Evolutionary conservation across 805 yeast species (phyloP).

Genomic region (Lipomyces japonicus): DNA sequence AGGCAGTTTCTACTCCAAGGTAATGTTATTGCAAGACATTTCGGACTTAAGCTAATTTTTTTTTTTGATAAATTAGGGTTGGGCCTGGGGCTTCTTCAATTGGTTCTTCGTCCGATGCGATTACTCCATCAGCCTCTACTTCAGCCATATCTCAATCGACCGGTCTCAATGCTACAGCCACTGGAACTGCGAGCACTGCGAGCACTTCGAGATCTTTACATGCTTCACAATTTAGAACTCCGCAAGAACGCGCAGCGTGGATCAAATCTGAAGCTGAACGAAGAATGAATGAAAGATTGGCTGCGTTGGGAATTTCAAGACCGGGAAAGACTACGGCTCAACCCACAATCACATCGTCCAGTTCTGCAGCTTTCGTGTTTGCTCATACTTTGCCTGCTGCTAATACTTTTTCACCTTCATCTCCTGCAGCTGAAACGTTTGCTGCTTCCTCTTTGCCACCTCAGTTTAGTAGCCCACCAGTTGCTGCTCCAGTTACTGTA

Average conservation of each 20-base stretch:
- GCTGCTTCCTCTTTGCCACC: constrained; percentile 15
- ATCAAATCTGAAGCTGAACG: constrained; percentile 77
- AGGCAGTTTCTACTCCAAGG: not conserved
- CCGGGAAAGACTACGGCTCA: constrained; percentile 17
- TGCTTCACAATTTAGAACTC: constrained; percentile 39
- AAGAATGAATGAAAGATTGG: constrained; percentile 80
- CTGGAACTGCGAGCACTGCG: constrained; percentile 28
- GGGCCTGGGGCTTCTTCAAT: constrained; percentile 2
- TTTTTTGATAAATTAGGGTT: too few relatives aligned
- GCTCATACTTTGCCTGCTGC: constrained; percentile 35
- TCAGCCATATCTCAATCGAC: constrained; percentile 5
- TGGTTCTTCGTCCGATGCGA: not conserved
- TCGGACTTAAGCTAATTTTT: too few relatives aligned
- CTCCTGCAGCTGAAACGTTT: constrained; percentile 23
- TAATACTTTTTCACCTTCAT: constrained; percentile 34
- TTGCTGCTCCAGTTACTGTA: constrained; percentile 12
- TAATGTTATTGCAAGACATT: too few relatives aligned
- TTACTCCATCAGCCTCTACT: not conserved
- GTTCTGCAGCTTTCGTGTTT: too few relatives aligned
- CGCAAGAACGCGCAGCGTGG: constrained; percentile 71
- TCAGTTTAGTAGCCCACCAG: constrained; percentile 4
- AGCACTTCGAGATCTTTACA: constrained; percentile 25
- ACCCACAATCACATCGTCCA: constrained; percentile 34
- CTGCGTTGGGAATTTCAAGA: constrained; percentile 61
- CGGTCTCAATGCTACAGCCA: constrained; percentile 14